A percentile compares a stretch with the other conserved stretches of the same genome.
Evolutionary conservation across 1,284 basidiomycete genomes (phyloP).

Genomic region (Apiotrichum sp.): DNA sequence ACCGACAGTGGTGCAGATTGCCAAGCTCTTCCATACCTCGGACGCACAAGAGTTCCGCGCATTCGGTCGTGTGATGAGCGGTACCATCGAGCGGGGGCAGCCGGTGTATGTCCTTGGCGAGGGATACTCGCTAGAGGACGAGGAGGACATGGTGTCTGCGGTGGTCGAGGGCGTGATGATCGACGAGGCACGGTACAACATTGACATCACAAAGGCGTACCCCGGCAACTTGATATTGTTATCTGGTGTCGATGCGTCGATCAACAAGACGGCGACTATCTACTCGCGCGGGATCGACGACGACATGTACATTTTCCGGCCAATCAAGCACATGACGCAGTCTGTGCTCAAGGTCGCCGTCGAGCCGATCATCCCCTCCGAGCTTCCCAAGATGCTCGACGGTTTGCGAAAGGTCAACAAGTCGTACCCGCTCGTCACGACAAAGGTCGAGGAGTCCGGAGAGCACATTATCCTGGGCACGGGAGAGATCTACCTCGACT

Average conservation of each 20-base stretch:
- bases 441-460: conserved; percentile 97
- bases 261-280: conserved; percentile 90
- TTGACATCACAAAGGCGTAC: conserved; percentile 78
- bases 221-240: conserved; percentile 91
- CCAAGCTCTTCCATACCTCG: conserved; percentile 90
- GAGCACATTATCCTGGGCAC: conserved; percentile 97
- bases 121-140: conserved; percentile 93
- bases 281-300: conserved; percentile 62
- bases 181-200: conserved; percentile 82
- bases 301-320: conserved; percentile 88
- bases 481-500: conserved; percentile 95
- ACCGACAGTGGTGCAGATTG: conserved; percentile 84
- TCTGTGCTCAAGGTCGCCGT: conserved; percentile 98
- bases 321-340: conserved; percentile 92
- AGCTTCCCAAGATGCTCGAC: conserved; percentile 97
- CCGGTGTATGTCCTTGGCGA: conserved; percentile 94
- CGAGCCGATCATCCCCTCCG: conserved; percentile 94
- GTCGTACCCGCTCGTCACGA: conserved; percentile 86
- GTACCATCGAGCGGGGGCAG: conserved; percentile 75
- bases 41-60: conserved; percentile 95
- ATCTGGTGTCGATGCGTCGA: conserved; percentile 86
- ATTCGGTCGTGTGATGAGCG: conserved; percentile 89
- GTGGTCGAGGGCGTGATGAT: conserved; percentile 83
- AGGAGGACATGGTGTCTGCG: conserved; percentile 94
- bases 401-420: conserved; percentile 96